Conservation (phyloP, 2,329 filamentous ascomycete genomes). For the Aspergillus tamarii region DNA sequence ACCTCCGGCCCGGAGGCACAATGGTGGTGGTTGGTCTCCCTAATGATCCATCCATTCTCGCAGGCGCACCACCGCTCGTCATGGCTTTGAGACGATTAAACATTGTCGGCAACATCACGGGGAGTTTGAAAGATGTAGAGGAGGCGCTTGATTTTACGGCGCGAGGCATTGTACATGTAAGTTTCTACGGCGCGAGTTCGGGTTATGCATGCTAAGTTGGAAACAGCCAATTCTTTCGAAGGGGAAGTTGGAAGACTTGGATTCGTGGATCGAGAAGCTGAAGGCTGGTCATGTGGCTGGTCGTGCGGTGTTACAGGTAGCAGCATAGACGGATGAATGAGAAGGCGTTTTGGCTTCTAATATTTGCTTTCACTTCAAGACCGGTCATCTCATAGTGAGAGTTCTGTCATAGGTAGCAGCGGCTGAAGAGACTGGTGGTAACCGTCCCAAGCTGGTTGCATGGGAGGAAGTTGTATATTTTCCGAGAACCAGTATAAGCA, state of each 20-base stretch:
- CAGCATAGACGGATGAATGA: neutral
- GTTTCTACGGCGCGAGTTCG: neutral
- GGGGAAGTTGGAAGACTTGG: slow-evolving; percentile 14
- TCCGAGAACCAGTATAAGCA: too few relatives aligned
- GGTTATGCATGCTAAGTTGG: neutral
- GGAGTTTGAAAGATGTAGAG: slow-evolving; percentile 81
- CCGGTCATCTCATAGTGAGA: neutral
- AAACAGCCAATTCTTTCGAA: slow-evolving; percentile 11
- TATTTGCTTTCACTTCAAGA: neutral
- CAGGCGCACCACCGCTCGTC: slow-evolving; percentile 74
- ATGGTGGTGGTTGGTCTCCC: slow-evolving; percentile 90
- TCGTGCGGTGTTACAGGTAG: slow-evolving; percentile 10
- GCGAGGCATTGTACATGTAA: slow-evolving; percentile 55
- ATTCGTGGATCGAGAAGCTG: slow-evolving; percentile 16
- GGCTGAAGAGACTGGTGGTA: too few relatives aligned
- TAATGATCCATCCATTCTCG: slow-evolving; percentile 74
- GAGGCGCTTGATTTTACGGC: slow-evolving; percentile 90
- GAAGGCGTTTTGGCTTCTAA: too few relatives aligned
- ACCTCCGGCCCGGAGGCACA: slow-evolving; percentile 78
- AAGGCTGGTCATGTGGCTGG: slow-evolving; percentile 12
- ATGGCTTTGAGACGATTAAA: slow-evolving; percentile 85
- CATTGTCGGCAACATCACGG: slow-evolving; percentile 91
- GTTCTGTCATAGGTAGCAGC: neutral
- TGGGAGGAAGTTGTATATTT: too few relatives aligned
- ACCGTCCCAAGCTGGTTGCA: too few relatives aligned